These are phyloP conservation scores for Diaporthe eres DNA, from an alignment of 2,329 filamentous ascomycete genomes.

Conservation along the genomic window DNA sequence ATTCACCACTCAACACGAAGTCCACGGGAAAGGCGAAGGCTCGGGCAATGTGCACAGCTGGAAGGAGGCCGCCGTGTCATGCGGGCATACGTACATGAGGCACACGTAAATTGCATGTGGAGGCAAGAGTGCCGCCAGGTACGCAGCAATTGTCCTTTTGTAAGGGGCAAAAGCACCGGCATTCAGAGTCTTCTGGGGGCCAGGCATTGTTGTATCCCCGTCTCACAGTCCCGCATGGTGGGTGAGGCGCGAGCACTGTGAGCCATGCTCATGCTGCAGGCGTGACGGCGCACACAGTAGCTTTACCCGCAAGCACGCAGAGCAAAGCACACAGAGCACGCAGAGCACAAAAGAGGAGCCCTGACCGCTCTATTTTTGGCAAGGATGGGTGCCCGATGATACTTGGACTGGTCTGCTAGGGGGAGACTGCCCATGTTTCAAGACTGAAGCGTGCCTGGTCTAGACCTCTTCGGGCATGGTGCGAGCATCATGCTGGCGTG, in stretches of 20 bases:
- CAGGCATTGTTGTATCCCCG: not conserved
- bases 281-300: not conserved
- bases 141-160: slow-evolving; percentile 26
- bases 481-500: slow-evolving; percentile 9
- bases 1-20: not conserved
- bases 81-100: slow-evolving; percentile 10
- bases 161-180: not conserved
- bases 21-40: not conserved
- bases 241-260: not conserved
- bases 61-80: slow-evolving; percentile 4
- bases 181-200: slow-evolving; percentile 9
- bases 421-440: slow-evolving; percentile 41
- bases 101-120: slow-evolving; percentile 16
- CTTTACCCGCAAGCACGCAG: not conserved
- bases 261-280: not conserved
- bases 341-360: not conserved
- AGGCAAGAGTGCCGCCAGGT: slow-evolving; percentile 6
- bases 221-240: too few relatives aligned
- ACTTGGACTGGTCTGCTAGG: slow-evolving; percentile 22
- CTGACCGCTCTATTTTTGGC: slow-evolving; percentile 31
- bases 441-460: slow-evolving; percentile 43
- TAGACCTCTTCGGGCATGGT: slow-evolving; percentile 45
- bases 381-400: slow-evolving; percentile 32
- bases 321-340: not conserved
- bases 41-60: not conserved